Percentiles rank a stretch among this genome's conserved stretches.
These are phyloP conservation scores for Kodamaea lidongshanica DNA, from an alignment of 805 yeast species.

Conservation along the genomic window DNA sequence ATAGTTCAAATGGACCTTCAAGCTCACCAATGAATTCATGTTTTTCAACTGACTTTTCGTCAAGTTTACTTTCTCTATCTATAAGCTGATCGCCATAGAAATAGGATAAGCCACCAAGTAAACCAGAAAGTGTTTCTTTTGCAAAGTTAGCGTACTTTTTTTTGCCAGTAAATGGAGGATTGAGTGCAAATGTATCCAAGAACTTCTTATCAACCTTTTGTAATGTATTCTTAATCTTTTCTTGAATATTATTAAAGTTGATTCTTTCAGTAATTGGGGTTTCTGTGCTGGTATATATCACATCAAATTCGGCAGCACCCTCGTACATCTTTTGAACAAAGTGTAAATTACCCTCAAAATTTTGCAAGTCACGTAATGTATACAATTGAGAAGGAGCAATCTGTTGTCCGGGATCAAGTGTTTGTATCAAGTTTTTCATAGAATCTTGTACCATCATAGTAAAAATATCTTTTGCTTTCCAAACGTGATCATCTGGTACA, in stretches of 20 bases:
- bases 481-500: conserved; percentile 64
- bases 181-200: conserved; percentile 41
- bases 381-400: conserved; percentile 47
- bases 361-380: conserved; percentile 51
- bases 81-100: conserved; percentile 79
- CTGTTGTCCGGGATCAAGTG: conserved; percentile 15
- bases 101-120: conserved; percentile 86
- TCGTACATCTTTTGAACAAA: conserved; percentile 68
- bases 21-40: conserved; percentile 45
- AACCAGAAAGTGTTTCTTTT: conserved; percentile 70
- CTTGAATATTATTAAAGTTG: conserved; percentile 28
- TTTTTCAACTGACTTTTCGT: conserved; percentile 62
- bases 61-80: conserved; percentile 62
- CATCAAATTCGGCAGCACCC: conserved; percentile 71
- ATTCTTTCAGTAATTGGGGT: conserved; percentile 36
- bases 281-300: conserved; percentile 48
- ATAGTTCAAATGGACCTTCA: conserved; percentile 75
- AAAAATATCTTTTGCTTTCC: conserved; percentile 78
- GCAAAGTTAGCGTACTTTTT: conserved; percentile 52
- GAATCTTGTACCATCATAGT: conserved; percentile 65
- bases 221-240: conserved; percentile 26
- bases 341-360: conserved; percentile 72
- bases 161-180: conserved; percentile 46
- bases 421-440: conserved; percentile 39
- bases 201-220: conserved; percentile 49